Evolutionary conservation across 2,329 filamentous ascomycete species (phyloP).

Genomic region (Chrysoporthe puriensis): DNA sequence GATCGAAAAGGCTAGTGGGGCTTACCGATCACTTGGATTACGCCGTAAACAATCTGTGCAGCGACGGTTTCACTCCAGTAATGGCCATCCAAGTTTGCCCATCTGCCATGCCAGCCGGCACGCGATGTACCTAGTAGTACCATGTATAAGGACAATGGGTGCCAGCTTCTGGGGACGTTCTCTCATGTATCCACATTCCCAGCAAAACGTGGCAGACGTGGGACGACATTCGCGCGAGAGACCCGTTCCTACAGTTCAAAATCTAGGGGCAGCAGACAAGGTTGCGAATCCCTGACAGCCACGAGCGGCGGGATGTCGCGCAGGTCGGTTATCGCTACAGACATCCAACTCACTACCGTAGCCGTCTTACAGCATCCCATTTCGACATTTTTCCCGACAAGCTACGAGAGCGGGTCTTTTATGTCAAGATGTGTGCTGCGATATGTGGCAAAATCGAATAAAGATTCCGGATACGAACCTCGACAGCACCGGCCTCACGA

Average conservation of each 20-base stretch:
- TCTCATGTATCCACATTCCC: background rate
- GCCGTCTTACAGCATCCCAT: background rate
- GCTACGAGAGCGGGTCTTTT: background rate
- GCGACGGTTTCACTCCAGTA: background rate
- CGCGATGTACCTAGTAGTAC: background rate
- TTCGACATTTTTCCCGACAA: no score
- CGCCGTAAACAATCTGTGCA: background rate
- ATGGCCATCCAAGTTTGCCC: background rate
- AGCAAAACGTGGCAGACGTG: background rate
- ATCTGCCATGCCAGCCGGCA: background rate
- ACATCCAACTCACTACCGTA: background rate
- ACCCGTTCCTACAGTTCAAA: background rate
- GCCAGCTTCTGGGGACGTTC: background rate
- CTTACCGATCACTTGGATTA: background rate
- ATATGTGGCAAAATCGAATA: background rate
- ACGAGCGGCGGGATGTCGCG: background rate
- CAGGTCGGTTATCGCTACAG: constrained; percentile 1
- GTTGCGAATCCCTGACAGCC: background rate
- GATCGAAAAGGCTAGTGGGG: background rate
- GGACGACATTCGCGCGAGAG: background rate
- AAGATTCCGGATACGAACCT: background rate
- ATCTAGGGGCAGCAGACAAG: background rate
- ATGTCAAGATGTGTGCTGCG: background rate
- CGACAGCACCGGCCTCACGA: background rate
- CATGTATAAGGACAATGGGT: background rate